Percentiles rank a stretch among this genome's conserved stretches.
Evolutionary conservation across 345 rosid species (phyloP).

Genomic region (Acer negundo): DNA sequence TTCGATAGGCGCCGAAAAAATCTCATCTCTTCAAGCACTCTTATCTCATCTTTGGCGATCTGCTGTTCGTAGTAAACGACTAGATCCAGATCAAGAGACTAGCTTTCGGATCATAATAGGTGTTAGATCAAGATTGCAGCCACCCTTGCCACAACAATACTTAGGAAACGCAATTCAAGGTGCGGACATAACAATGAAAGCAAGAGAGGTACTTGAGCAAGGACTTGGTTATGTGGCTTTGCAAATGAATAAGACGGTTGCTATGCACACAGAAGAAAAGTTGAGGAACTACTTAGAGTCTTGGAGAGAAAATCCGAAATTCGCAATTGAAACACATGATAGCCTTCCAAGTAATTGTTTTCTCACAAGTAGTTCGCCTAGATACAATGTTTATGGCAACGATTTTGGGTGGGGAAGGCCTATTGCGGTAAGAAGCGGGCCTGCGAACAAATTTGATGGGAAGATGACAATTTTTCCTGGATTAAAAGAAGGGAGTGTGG

Average conservation of each 20-base stretch:
- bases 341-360: not conserved
- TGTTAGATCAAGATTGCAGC: slow-evolving; percentile 15
- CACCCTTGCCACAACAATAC: slow-evolving; percentile 11
- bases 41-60: slow-evolving; percentile 28
- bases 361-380: not conserved
- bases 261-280: slow-evolving; percentile 14
- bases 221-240: slow-evolving; percentile 26
- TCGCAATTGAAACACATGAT: too few relatives aligned
- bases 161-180: slow-evolving; percentile 17
- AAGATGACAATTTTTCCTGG: slow-evolving; percentile 10
- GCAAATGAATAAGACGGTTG: slow-evolving; percentile 22
- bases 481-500: slow-evolving; percentile 2
- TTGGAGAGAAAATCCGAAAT: slow-evolving; percentile 8
- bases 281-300: not conserved
- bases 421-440: slow-evolving; percentile 26
- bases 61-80: not conserved
- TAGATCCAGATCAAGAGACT: not conserved
- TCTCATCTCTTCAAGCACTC: slow-evolving; percentile 34
- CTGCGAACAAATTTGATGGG: not conserved
- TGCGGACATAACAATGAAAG: not conserved
- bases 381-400: slow-evolving; percentile 20
- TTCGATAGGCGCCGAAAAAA: not conserved
- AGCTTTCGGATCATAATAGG: not conserved
- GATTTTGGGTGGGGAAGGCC: slow-evolving; percentile 35
- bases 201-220: slow-evolving; percentile 9